Base-by-base conservation (phyloP, 441 rosid genomes). In the Gossypium schwendimanii region DNA sequence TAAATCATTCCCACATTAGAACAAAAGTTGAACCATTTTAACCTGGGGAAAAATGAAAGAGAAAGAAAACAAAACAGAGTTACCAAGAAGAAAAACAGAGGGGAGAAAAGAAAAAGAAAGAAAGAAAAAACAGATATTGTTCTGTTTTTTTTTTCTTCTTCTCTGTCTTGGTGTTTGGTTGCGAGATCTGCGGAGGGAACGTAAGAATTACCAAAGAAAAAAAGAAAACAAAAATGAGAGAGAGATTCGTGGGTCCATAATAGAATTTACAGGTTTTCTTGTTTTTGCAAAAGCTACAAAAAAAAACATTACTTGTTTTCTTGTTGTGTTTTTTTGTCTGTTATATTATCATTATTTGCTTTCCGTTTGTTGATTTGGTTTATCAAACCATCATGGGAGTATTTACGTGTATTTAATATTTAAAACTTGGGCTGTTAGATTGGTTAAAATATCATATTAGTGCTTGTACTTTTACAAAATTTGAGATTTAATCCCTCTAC, bases 101-200 rank as follows among this genome's bases (percentile, higher is more conserved):
- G 18, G 65, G 47, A 49, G 67, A 11, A 31, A 59, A 41, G 59
- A 54, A 53, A 53, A 55, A 31, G 59, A 41, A 54, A 60, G 24
- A 69, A 8, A 49, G 9, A 3, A 44, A 23, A 65, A 47, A 65
- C 54, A 14, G 41, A 66, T 17, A 6, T 61, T 61, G 12, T 6
- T 14, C 31, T 6, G 8, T 14, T 57, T 44, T 52, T 18, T 8
- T 50, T 0, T 28, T 0, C 4, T 31, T 0, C 33, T 31, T 31
- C 33, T 31, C 33, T 31, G 33, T 31, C 58, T 70, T 69, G 77
- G 49, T 81, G 31, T 23, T 14, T n/a, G 71, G 58, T 47, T 64
- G 84, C 87, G 87, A 86, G 81, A 87, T 67, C 72, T 79, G 79
- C 79, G 85, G 82, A 79, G 75, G 75, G 64, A 80, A 73, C 83